phyloP scores from a whole-genome alignment of 495 filamentous ascomycete genomes.

The Podospora bellae-mahoneyi region DNA sequence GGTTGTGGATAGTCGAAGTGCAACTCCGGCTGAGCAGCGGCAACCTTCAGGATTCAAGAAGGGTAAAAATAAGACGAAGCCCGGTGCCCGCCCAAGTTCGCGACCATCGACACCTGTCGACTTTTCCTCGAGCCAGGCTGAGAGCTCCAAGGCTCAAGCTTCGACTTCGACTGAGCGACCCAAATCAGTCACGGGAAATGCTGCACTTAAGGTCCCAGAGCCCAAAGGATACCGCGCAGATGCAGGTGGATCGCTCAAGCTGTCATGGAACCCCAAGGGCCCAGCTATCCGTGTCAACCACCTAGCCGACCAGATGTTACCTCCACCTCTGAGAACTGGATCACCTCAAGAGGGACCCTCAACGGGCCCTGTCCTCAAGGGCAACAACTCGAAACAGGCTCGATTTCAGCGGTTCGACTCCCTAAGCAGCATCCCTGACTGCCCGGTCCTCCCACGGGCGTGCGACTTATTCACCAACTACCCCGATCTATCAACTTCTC shows the following conservation, averaged over 20 bases:
- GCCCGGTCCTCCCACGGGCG: not conserved
- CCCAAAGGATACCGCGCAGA: conserved; percentile 13
- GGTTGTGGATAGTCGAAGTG: not conserved
- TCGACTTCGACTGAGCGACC: not conserved
- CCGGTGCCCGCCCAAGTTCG: not conserved
- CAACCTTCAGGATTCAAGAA: not conserved
- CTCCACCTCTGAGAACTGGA: not conserved
- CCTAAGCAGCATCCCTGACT: not conserved
- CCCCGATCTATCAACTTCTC: not conserved
- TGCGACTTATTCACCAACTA: not conserved
- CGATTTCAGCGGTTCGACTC: not conserved
- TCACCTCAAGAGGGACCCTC: not conserved
- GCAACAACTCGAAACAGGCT: not conserved
- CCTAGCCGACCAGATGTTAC: not conserved
- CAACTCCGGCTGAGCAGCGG: no score
- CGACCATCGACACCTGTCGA: not conserved
- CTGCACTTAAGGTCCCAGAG: not conserved
- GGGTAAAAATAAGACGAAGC: not conserved
- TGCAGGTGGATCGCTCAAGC: conserved; percentile 18
- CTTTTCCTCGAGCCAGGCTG: not conserved
- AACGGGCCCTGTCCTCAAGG: not conserved
- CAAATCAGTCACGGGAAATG: not conserved
- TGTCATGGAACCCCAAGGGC: conserved; percentile 5
- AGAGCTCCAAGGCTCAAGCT: not conserved
- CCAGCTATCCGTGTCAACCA: not conserved